Base-by-base conservation (phyloP, 192 early-diverging fungal species). In the Umbelopsis sp. region DNA sequence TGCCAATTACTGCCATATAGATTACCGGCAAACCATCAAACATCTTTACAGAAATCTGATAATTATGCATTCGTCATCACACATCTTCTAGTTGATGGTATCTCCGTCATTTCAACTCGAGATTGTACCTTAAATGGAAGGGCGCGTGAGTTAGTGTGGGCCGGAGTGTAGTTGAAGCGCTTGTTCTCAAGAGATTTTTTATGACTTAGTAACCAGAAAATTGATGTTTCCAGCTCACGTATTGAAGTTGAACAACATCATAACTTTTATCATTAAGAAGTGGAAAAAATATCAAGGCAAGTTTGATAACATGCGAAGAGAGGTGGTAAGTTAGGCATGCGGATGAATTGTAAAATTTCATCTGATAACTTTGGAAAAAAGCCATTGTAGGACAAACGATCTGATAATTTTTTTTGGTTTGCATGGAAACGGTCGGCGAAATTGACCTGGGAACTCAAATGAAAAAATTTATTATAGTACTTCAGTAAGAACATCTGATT, bases 371-470 rank as follows among this genome's bases (percentile, higher is more conserved):
- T 9, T 23, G 23, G 1, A 7, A 22, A 25, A 52, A 52, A 25
- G 49, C n/a, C 51, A 52, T 13, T 13, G 21, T 52, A 25, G n/a
- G 51, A 25, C 22, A 52, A 23, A 8, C 51, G 22, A 52, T 52
- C 51, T 23, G 51, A 52, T 52, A 52, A 37, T 61, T 61, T 55
- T 55, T 55, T 37, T 61, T 18, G 52, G 52, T 25, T 16, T 22
- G 51, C 23, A 1, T 61, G 55, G 16, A 27, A 61, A 52, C 51
- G 12, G 25, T 52, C 21, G 51, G 22, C 18, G 22, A 21, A 51
- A 52, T 21, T 13, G 25, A 52, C 37, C 5, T 41, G 5, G 37
- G 37, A 6, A 41, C 37, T 41, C 37, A 52, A 22, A 5, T 52
- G 4, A 27, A 35, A 61, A 61, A 61, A 35, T 4, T 18, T 12